phyloP scores from a whole-genome alignment of 768 basidiomycete species.

The Kondoa malvinella region DNA sequence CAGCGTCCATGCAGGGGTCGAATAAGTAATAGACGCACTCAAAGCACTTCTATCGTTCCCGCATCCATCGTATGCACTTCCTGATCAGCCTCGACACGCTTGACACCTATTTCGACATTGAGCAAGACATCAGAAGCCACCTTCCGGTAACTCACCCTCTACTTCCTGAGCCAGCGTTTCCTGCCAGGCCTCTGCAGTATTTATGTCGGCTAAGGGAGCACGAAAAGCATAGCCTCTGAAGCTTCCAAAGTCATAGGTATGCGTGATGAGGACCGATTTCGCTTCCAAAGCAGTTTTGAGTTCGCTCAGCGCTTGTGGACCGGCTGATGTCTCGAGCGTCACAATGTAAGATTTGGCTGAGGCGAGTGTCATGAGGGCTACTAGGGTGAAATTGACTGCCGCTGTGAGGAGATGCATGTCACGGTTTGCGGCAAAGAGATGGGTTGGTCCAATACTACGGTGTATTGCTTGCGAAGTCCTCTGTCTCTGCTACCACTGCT shows the following conservation, averaged over 20 bases:
- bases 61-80: neutral
- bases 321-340: no score
- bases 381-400: no score
- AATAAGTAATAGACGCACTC: no score
- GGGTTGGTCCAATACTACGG: no score
- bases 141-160: neutral
- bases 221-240: neutral
- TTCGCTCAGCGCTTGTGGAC: no score
- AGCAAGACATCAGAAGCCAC: neutral
- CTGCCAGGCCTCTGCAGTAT: neutral
- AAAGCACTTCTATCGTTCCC: neutral
- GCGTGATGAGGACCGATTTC: neutral
- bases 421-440: no score
- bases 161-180: neutral
- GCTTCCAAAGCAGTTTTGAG: neutral
- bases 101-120: neutral
- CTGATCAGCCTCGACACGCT: neutral
- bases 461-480: no score
- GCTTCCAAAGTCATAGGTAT: neutral
- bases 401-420: no score
- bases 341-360: no score
- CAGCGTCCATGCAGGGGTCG: no score
- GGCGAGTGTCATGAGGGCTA: no score
- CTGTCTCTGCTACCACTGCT: no score
- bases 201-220: neutral